Conservation (phyloP, 2,329 filamentous ascomycete species). For the Thermoascus crustaceus region DNA sequence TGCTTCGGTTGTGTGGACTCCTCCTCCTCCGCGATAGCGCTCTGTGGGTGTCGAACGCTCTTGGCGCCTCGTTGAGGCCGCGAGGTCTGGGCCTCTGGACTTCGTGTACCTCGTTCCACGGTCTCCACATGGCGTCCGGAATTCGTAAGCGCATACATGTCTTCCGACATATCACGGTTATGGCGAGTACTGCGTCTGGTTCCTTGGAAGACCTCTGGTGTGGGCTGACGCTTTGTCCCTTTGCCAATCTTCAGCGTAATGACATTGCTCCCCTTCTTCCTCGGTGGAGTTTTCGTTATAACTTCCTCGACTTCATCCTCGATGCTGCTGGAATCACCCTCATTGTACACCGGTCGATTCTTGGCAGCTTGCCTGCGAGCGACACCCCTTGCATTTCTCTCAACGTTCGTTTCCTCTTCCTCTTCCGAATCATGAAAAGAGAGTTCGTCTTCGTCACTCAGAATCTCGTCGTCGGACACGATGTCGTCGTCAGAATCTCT, state of each 20-base stretch:
- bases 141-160: slow-evolving; percentile 50
- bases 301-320: slow-evolving; percentile 21
- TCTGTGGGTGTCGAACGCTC: slow-evolving; percentile 38
- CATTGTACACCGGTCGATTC: slow-evolving; percentile 49
- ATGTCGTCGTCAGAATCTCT: slow-evolving; percentile 42
- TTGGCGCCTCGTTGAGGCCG: slow-evolving; percentile 19
- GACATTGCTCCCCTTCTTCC: slow-evolving; percentile 18
- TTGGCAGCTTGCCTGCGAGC: slow-evolving; percentile 49
- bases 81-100: slow-evolving; percentile 34
- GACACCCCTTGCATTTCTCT: slow-evolving; percentile 51
- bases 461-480: slow-evolving; percentile 28
- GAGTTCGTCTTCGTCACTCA: slow-evolving; percentile 35
- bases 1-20: slow-evolving; percentile 14
- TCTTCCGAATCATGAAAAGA: slow-evolving; percentile 39
- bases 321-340: slow-evolving; percentile 39
- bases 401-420: slow-evolving; percentile 34
- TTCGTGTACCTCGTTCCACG: slow-evolving; percentile 46
- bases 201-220: slow-evolving; percentile 15
- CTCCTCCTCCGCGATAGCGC: slow-evolving; percentile 23
- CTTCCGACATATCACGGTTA: slow-evolving; percentile 49
- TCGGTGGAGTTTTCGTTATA: slow-evolving; percentile 8
- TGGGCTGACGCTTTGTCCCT: slow-evolving; percentile 19
- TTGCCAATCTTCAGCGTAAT: slow-evolving; percentile 24
- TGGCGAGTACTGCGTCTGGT: slow-evolving; percentile 50
- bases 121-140: slow-evolving; percentile 51